Conservation (phyloP, 352 stramenopile genomes). For the Pythium utonaiense region DNA sequence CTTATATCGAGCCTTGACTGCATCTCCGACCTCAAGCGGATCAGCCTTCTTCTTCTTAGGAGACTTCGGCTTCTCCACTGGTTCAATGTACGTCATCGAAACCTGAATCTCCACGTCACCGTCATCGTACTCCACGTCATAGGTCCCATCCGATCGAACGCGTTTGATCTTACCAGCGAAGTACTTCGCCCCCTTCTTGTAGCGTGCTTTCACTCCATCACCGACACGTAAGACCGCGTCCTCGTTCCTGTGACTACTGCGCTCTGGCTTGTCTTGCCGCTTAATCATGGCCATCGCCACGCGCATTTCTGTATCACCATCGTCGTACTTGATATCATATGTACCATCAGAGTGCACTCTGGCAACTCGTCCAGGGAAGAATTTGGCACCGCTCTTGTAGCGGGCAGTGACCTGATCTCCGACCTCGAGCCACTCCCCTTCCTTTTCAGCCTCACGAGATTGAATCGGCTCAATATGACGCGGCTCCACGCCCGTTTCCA, state of each 20-base stretch:
- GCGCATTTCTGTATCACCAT: slow-evolving; percentile 48
- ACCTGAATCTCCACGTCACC: slow-evolving; percentile 46
- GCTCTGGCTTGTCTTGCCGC: slow-evolving; percentile 3
- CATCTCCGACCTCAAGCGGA: slow-evolving; percentile 24
- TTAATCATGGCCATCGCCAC: slow-evolving; percentile 42
- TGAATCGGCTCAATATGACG: slow-evolving; percentile 5
- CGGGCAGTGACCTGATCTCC: slow-evolving; percentile 37
- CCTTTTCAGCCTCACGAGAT: not conserved
- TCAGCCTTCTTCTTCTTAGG: slow-evolving; percentile 16
- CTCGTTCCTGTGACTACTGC: slow-evolving; percentile 3
- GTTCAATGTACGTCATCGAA: slow-evolving; percentile 27
- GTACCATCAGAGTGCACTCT: slow-evolving; percentile 47
- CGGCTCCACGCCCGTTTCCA: slow-evolving; percentile 27
- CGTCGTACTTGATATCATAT: slow-evolving; percentile 65
- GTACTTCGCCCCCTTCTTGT: slow-evolving; percentile 62
- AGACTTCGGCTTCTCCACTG: not conserved
- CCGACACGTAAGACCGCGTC: slow-evolving; percentile 11
- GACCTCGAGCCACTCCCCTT: slow-evolving; percentile 6
- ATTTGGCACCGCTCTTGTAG: slow-evolving; percentile 45
- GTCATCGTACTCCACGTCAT: slow-evolving; percentile 65
- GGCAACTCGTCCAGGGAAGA: slow-evolving; percentile 49
- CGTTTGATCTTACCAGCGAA: slow-evolving; percentile 61
- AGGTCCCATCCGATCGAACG: slow-evolving; percentile 56
- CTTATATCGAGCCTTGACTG: slow-evolving; percentile 39
- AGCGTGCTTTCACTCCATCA: slow-evolving; percentile 51